A percentile compares a stretch with the other conserved stretches of the same genome.
phyloP scores from a whole-genome alignment of 2,329 filamentous ascomycete species.

The Fusarium verticillioides region DNA sequence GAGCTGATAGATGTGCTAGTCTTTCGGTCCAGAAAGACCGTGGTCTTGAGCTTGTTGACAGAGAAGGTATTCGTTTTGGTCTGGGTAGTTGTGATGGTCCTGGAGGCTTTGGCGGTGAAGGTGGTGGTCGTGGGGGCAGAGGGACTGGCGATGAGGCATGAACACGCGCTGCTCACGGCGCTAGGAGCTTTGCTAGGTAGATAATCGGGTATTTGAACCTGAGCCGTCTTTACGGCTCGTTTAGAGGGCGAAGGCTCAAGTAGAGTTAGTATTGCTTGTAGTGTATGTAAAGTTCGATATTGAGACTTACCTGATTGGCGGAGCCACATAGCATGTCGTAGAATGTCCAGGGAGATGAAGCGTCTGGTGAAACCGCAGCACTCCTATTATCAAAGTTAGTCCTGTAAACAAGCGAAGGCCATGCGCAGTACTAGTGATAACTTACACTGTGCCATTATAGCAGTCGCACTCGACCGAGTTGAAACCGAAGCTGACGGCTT shows the following conservation, averaged over 20 bases:
- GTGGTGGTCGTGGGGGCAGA: neutral
- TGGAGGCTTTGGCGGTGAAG: neutral
- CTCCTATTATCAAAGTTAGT: neutral
- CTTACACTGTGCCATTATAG: neutral
- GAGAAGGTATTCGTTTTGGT: neutral
- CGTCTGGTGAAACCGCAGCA: neutral
- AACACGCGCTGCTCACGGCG: neutral
- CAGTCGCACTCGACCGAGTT: neutral
- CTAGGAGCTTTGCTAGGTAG: neutral
- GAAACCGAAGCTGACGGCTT: neutral
- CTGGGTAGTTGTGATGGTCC: neutral
- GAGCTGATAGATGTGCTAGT: neutral
- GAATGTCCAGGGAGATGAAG: no score
- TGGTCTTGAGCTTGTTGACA: neutral
- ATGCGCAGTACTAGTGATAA: no score
- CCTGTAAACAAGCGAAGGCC: fast-evolving
- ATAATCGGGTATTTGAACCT: neutral
- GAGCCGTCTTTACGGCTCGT: neutral
- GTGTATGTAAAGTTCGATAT: fast-evolving
- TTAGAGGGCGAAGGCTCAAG: neutral
- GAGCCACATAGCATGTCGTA: neutral
- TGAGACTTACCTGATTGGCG: neutral
- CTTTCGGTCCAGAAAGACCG: fast-evolving
- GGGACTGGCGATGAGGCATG: neutral
- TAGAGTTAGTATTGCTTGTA: neutral